A percentile compares a stretch with the other conserved stretches of the same genome.
Conservation (phyloP, 192 early-diverging fungal genomes). For the Linnemannia schmuckeri region DNA sequence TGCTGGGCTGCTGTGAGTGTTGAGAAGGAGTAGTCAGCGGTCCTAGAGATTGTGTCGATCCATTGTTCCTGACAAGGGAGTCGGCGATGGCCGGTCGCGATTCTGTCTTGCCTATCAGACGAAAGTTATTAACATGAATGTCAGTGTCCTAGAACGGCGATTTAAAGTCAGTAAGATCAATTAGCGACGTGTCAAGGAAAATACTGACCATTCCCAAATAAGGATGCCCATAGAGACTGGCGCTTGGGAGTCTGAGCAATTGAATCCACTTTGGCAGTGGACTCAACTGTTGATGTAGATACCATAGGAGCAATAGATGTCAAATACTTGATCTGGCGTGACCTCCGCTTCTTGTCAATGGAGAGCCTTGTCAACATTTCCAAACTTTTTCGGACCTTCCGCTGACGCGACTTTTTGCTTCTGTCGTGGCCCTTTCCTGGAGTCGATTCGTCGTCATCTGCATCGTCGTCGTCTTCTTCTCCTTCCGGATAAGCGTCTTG, state of each 20-base stretch:
- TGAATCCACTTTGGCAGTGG: background rate
- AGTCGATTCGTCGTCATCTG: conserved; percentile 17
- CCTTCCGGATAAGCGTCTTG: background rate
- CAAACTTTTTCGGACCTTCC: conserved; percentile 43
- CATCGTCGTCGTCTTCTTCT: conserved; percentile 14
- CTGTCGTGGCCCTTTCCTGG: conserved; percentile 15
- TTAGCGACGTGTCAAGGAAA: background rate
- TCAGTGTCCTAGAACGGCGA: background rate
- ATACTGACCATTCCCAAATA: conserved; percentile 42
- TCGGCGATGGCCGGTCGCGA: conserved; percentile 12
- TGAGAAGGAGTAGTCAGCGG: background rate
- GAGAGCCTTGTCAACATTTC: conserved; percentile 40
- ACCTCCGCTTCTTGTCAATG: conserved; percentile 32
- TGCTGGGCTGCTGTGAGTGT: background rate
- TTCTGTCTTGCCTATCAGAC: conserved; percentile 19
- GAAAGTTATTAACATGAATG: background rate
- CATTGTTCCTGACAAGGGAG: conserved; percentile 32
- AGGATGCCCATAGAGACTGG: conserved; percentile 45
- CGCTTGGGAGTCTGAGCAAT: conserved; percentile 30
- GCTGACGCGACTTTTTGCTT: conserved; percentile 10
- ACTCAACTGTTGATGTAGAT: background rate
- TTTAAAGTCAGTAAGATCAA: background rate
- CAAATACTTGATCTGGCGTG: conserved; percentile 47
- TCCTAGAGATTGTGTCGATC: conserved; percentile 37
- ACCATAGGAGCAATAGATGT: conserved; percentile 5